phyloP scores from a whole-genome alignment of 768 basidiomycete species.

The Tylopilus felleus region DNA sequence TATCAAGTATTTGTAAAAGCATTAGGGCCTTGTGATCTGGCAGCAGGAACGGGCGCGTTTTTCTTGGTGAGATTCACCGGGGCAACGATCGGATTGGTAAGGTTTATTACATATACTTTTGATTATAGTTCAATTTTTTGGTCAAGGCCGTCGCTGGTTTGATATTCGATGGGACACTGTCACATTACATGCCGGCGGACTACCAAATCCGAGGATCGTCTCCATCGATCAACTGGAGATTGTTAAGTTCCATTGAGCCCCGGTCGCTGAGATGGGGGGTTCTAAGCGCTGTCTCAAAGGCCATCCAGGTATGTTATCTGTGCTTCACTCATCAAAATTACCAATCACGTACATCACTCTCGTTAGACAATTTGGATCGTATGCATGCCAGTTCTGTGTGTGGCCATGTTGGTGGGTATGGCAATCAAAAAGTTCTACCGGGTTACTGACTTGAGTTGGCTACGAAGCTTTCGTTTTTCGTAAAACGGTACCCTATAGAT shows the following conservation, averaged over 20 bases:
- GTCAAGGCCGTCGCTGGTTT: slow-evolving; percentile 72
- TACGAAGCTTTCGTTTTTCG: slow-evolving; percentile 28
- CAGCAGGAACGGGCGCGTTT: slow-evolving; percentile 80
- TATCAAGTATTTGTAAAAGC: slow-evolving; percentile 75
- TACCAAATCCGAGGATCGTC: slow-evolving; percentile 40
- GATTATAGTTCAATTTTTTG: slow-evolving; percentile 15
- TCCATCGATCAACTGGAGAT: slow-evolving; percentile 54
- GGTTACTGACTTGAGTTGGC: slow-evolving; percentile 7
- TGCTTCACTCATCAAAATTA: not conserved
- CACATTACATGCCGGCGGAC: slow-evolving; percentile 46
- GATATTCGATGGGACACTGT: slow-evolving; percentile 57
- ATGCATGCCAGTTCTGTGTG: slow-evolving; percentile 64
- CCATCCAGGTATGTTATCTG: slow-evolving; percentile 53
- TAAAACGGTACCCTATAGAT: slow-evolving; percentile 28
- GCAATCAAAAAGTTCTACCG: not conserved
- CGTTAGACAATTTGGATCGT: slow-evolving; percentile 68
- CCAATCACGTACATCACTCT: slow-evolving; percentile 13
- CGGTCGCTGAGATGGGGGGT: slow-evolving; percentile 42
- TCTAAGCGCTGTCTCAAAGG: slow-evolving; percentile 52
- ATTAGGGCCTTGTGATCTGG: slow-evolving; percentile 62
- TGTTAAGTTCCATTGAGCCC: slow-evolving; percentile 46
- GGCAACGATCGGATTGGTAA: slow-evolving; percentile 75
- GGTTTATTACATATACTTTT: slow-evolving; percentile 23
- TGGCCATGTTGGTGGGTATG: slow-evolving; percentile 56
- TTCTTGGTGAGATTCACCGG: slow-evolving; percentile 87